These are phyloP conservation scores for Candida sakaeoensis DNA, from an alignment of 805 yeast species.

Conservation along the genomic window DNA sequence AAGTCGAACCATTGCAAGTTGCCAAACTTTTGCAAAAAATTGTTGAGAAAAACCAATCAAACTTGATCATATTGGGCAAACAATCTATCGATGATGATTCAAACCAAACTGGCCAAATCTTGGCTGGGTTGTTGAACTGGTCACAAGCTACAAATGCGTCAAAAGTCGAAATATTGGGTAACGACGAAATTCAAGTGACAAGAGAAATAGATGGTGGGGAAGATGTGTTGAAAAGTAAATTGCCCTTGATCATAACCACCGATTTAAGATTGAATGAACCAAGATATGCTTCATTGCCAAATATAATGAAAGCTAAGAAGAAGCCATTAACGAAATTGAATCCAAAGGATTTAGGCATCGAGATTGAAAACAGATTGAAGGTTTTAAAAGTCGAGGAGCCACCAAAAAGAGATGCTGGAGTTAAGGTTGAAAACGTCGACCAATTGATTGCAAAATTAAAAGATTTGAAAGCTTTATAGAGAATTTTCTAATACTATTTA, in stretches of 20 bases:
- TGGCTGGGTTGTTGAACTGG: constrained; percentile 92
- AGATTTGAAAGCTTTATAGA: constrained; percentile 64
- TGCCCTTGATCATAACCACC: constrained; percentile 87
- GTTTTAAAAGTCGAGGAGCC: constrained; percentile 81
- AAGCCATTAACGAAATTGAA: constrained; percentile 74
- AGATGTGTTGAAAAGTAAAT: constrained; percentile 68
- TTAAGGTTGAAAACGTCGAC: constrained; percentile 76
- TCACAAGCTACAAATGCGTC: constrained; percentile 96
- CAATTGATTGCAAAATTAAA: constrained; percentile 77
- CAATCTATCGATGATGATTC: constrained; percentile 96
- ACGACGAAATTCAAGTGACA: constrained; percentile 63
- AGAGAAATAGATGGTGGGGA: constrained; percentile 96
- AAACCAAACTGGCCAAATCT: constrained; percentile 94
- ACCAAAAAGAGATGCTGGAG: constrained; percentile 74
- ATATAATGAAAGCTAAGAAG: constrained; percentile 97
- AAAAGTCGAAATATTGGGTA: constrained; percentile 58
- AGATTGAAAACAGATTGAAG: constrained; percentile 60
- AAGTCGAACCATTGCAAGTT: constrained; percentile 81
- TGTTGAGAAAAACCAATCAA: constrained; percentile 66
- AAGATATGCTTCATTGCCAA: constrained; percentile 91
- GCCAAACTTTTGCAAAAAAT: constrained; percentile 79
- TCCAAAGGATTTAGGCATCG: constrained; percentile 66
- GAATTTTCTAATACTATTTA: not conserved
- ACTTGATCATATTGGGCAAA: constrained; percentile 86
- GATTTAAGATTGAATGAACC: constrained; percentile 94